Conservation (phyloP, 495 filamentous ascomycete species). For the Daldinia decipiens region DNA sequence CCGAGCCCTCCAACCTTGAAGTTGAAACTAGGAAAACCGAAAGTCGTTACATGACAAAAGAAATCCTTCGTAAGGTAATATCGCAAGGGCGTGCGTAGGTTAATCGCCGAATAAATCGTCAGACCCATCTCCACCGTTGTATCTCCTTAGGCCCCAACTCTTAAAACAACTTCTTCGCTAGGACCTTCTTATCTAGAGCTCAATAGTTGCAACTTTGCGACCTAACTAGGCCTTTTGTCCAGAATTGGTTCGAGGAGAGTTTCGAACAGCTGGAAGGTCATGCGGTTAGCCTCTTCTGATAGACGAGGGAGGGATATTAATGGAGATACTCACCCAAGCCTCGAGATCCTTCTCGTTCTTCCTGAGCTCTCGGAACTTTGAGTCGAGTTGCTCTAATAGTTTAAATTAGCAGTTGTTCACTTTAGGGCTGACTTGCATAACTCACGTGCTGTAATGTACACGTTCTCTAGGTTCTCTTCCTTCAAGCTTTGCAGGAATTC, state of each 20-base stretch:
- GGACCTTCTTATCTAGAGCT: neutral
- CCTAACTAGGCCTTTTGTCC: constrained; percentile 15
- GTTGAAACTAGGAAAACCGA: neutral
- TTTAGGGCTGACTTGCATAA: neutral
- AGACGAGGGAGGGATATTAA: neutral
- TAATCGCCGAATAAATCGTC: neutral
- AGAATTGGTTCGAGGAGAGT: constrained; percentile 38
- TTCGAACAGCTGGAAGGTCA: constrained; percentile 23
- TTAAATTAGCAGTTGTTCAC: neutral
- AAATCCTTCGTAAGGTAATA: constrained; percentile 7
- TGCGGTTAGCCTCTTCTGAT: constrained; percentile 15
- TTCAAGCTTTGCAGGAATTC: constrained; percentile 33
- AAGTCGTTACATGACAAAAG: neutral
- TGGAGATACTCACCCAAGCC: constrained; percentile 26
- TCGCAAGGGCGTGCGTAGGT: neutral
- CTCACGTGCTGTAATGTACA: constrained; percentile 39
- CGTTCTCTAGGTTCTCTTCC: constrained; percentile 34
- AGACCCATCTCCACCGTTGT: neutral
- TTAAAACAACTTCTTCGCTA: neutral
- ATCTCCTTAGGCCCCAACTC: neutral
- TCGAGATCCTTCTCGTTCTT: constrained; percentile 36
- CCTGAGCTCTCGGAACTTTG: constrained; percentile 32
- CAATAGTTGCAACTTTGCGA: neutral
- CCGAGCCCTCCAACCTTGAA: neutral
- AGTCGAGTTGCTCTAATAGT: constrained; percentile 26